Evolutionary conservation across 352 stramenopile species (phyloP), one percentile per base, ranked within the genome.

Genomic region (Phytopythium boreale): DNA sequence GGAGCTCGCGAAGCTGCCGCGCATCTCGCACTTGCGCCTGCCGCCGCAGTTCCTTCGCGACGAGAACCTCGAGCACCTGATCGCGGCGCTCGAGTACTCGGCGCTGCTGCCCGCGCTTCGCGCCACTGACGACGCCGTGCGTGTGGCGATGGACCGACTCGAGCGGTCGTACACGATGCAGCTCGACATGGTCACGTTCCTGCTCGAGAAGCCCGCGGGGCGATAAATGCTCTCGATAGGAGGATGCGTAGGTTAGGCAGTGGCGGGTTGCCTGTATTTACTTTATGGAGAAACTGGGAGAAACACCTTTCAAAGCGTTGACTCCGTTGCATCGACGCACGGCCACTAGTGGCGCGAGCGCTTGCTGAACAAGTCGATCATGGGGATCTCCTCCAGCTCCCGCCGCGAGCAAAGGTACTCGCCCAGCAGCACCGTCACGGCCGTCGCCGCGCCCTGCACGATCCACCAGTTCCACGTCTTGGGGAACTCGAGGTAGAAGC

Each of bases 381-480:
- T 93, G 7, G 87, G 87, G 62, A 97, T 97, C 60, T 97, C 89
- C 63, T 93, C 80, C 22, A 97, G 72, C 60, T 97, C 89, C 14
- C 85, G 84, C 39, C 88, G 82, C 47, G 88, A 93, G 66, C 89
- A 96, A 44, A 97, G 56, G 68, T 96, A 96, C 63, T 97, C 89
- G 50, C 89, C 88, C 37, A 96, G 69, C n/a, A 95, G 61, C 51
- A 95, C 86, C 11, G 89, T 95, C 51, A 90, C 65, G 58, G 75
- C 79, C 51, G 84, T 76, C 56, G 84, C 76, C n/a, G 82, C 75
- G 11, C 79, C 27, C 56, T 96, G 85, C 24, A 96, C 67, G 26
- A 95, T 68, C 89, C 89, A 97, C 89, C 89, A 97, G 60, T 94
- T 82, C 89, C 83, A 95, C 29, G 77, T 79, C 66, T 87, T 89